A percentile compares a stretch with the other conserved stretches of the same genome.
Evolutionary conservation across 495 filamentous ascomycete genomes (phyloP).

Genomic region (Immersiella caudata): DNA sequence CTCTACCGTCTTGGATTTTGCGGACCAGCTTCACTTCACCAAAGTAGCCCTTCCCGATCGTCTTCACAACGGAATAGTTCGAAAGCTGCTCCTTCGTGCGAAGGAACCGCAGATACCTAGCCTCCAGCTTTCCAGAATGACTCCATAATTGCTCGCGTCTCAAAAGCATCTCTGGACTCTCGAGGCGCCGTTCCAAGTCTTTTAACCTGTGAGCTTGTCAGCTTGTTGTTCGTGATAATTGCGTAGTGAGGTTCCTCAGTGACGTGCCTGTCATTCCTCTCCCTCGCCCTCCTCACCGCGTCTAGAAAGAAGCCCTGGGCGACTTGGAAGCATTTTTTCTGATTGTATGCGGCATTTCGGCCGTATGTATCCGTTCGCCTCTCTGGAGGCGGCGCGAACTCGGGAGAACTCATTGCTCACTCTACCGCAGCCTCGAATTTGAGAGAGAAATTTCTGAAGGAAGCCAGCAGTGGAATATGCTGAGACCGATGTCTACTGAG

Average conservation of each 20-base stretch:
- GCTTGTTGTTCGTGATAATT: neutral
- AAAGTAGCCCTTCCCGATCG: conserved; percentile 94
- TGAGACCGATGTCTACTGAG: neutral
- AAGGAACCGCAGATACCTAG: conserved; percentile 82
- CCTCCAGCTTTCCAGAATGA: conserved; percentile 53
- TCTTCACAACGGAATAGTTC: conserved; percentile 86
- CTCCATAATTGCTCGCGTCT: neutral
- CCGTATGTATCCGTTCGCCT: conserved; percentile 70
- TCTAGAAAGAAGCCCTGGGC: conserved; percentile 86
- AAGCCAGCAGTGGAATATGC: neutral
- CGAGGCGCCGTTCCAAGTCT: conserved; percentile 65
- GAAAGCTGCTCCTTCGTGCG: conserved; percentile 79
- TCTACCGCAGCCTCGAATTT: neutral
- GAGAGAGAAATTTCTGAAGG: neutral
- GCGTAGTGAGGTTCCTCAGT: neutral
- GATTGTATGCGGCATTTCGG: conserved; percentile 54
- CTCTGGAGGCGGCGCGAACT: conserved; percentile 59
- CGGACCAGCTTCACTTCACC: conserved; percentile 91
- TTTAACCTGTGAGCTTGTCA: conserved; percentile 59
- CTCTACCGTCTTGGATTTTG: conserved; percentile 82
- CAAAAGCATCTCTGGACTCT: conserved; percentile 59
- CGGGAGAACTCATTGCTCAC: conserved; percentile 8
- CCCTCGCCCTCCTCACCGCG: conserved; percentile 81
- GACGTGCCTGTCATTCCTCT: conserved; percentile 75
- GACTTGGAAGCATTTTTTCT: conserved; percentile 67